These are phyloP conservation scores for Vitis hybrid DNA, from an alignment of 177 flowering plant species.

Conservation along the genomic window DNA sequence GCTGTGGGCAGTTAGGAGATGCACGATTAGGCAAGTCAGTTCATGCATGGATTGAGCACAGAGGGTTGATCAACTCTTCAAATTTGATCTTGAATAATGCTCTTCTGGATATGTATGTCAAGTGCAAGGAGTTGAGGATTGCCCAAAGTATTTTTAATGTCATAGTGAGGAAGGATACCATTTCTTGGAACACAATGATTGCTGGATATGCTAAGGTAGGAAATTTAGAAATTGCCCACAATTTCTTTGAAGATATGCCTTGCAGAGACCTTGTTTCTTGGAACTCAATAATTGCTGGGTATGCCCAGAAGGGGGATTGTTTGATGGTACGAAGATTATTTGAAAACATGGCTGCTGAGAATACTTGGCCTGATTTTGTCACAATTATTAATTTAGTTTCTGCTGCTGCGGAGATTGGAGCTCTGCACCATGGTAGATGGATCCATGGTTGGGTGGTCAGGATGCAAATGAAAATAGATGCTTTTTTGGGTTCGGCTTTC, in stretches of 20 bases:
- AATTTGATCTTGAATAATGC: slow-evolving; percentile 50
- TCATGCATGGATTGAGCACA: slow-evolving; percentile 51
- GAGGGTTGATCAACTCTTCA: slow-evolving; percentile 15
- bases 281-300: slow-evolving; percentile 56
- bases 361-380: slow-evolving; percentile 36
- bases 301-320: slow-evolving; percentile 35
- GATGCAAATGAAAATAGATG: slow-evolving; percentile 31
- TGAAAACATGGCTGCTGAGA: slow-evolving; percentile 29
- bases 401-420: slow-evolving; percentile 40
- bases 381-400: slow-evolving; percentile 37
- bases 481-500: slow-evolving; percentile 49
- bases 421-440: slow-evolving; percentile 41
- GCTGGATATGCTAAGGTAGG: slow-evolving; percentile 45
- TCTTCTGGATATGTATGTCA: slow-evolving; percentile 59
- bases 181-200: slow-evolving; percentile 60
- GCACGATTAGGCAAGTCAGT: slow-evolving; percentile 38
- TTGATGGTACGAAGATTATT: slow-evolving; percentile 26
- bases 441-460: slow-evolving; percentile 48
- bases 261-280: slow-evolving; percentile 52
- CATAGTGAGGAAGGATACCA: slow-evolving; percentile 31
- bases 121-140: slow-evolving; percentile 38
- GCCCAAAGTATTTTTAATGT: slow-evolving; percentile 36
- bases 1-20: slow-evolving; percentile 36
- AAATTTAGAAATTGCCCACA: slow-evolving; percentile 38
- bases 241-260: slow-evolving; percentile 41